Evolutionary conservation across 306 rosid species (phyloP).

Genomic region (Arachis hypogaea): DNA sequence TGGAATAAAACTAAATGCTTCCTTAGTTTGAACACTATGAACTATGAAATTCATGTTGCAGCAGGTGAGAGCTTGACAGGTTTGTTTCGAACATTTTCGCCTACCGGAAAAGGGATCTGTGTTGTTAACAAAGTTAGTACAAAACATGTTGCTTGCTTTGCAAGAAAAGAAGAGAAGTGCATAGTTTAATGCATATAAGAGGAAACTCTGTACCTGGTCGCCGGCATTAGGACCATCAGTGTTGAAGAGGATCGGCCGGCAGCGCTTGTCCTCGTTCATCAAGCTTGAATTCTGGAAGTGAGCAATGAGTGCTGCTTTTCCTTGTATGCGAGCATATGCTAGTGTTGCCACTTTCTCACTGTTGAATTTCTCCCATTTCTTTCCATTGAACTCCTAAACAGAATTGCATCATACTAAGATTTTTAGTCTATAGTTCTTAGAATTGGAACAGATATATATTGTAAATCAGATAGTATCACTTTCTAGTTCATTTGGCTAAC

Average conservation of each 20-base stretch:
- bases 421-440: constrained; percentile 11
- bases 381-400: constrained; percentile 68
- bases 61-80: constrained; percentile 7
- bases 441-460: no score
- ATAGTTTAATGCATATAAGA: constrained; percentile 12
- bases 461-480: no score
- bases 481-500: constrained; percentile 32
- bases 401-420: constrained; percentile 1
- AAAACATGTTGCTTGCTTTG: constrained; percentile 8
- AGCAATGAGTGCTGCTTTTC: constrained; percentile 67
- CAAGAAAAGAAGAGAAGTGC: not conserved
- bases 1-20: constrained; percentile 25
- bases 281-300: constrained; percentile 78
- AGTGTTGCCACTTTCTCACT: constrained; percentile 78
- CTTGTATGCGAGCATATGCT: constrained; percentile 80
- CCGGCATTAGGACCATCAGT: constrained; percentile 82
- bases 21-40: constrained; percentile 29
- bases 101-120: constrained; percentile 78
- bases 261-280: constrained; percentile 73
- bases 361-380: constrained; percentile 79
- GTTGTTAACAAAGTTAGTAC: constrained; percentile 40
- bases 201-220: constrained; percentile 51
- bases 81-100: constrained; percentile 53
- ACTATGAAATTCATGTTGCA: not conserved
- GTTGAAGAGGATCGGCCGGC: constrained; percentile 74